Conservation (phyloP, 306 rosid genomes). For the Glycine latifolia region DNA sequence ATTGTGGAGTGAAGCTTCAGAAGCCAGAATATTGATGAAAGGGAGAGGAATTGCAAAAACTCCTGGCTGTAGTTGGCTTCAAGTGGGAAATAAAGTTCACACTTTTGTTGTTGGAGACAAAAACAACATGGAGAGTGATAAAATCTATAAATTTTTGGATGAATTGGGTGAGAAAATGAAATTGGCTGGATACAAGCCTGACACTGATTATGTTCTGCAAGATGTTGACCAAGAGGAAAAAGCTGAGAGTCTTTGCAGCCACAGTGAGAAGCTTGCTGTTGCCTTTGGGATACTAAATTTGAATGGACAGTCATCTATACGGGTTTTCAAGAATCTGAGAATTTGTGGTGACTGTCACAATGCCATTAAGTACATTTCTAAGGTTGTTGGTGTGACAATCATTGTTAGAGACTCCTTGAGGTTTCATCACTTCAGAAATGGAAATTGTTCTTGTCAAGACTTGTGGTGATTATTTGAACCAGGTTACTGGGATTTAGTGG, state of each 20-base stretch:
- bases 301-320: slow-evolving; percentile 58
- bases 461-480: slow-evolving; percentile 51
- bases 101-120: slow-evolving; percentile 62
- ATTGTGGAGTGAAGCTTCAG: slow-evolving; percentile 67
- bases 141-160: slow-evolving; percentile 49
- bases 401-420: slow-evolving; percentile 66
- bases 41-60: slow-evolving; percentile 59
- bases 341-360: slow-evolving; percentile 67
- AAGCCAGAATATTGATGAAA: slow-evolving; percentile 63
- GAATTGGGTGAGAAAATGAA: slow-evolving; percentile 63
- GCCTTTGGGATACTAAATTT: slow-evolving; percentile 64
- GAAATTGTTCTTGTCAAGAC: slow-evolving; percentile 60
- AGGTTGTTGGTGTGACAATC: slow-evolving; percentile 58
- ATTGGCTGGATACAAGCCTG: slow-evolving; percentile 58
- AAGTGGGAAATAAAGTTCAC: slow-evolving; percentile 60
- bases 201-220: slow-evolving; percentile 64
- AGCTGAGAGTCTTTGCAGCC: slow-evolving; percentile 57
- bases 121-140: slow-evolving; percentile 47
- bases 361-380: slow-evolving; percentile 62
- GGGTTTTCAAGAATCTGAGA: slow-evolving; percentile 67
- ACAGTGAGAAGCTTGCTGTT: slow-evolving; percentile 63
- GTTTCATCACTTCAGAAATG: slow-evolving; percentile 66
- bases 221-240: slow-evolving; percentile 67
- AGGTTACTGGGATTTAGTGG: slow-evolving; percentile 9
- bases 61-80: slow-evolving; percentile 72